phyloP scores from a whole-genome alignment of 2,329 filamentous ascomycete species.

The Pyricularia sp. region DNA sequence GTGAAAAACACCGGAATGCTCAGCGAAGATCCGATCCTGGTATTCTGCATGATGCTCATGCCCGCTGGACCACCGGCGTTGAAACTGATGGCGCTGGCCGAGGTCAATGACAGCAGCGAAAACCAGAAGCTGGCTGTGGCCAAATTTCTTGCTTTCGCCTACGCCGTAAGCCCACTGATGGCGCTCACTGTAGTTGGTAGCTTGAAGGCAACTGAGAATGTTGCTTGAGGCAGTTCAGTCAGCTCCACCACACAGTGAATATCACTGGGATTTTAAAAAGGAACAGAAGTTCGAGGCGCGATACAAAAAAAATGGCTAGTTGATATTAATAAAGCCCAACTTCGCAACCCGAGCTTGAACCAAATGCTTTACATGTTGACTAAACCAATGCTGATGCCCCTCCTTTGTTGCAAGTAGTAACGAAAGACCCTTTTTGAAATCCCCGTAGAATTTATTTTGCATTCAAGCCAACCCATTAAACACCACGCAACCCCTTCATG shows the following conservation, averaged over 20 bases:
- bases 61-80: conserved; percentile 32
- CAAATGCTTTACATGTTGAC: neutral
- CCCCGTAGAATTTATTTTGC: neutral
- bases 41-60: conserved; percentile 44
- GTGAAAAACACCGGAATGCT: conserved; percentile 38
- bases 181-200: conserved; percentile 23
- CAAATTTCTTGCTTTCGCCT: conserved; percentile 22
- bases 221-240: neutral
- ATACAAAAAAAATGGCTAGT: neutral
- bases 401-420: neutral
- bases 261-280: neutral
- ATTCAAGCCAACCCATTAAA: neutral
- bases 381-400: neutral
- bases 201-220: conserved; percentile 13
- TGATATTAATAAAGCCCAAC: neutral
- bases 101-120: conserved; percentile 25
- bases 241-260: neutral
- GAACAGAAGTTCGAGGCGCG: neutral
- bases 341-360: neutral
- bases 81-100: conserved; percentile 31
- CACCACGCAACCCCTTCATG: neutral
- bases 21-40: conserved; percentile 46
- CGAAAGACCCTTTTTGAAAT: neutral
- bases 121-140: conserved; percentile 28
- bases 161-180: conserved; percentile 6